These are phyloP conservation scores for Neopestalotiopsis clavispora DNA, from an alignment of 2,329 filamentous ascomycete genomes.

Conservation along the genomic window DNA sequence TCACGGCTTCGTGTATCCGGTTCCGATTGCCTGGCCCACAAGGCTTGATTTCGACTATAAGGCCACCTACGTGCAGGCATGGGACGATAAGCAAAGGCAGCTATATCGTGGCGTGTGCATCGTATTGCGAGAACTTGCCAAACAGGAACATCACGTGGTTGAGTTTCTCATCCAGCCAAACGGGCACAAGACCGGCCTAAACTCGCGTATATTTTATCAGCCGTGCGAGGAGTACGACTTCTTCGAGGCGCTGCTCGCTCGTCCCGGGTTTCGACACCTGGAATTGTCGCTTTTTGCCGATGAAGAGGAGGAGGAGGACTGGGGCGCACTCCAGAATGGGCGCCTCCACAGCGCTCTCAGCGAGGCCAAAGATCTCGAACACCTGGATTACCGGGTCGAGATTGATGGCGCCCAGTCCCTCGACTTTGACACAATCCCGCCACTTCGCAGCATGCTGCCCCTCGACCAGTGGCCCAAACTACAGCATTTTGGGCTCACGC, in stretches of 20 bases:
- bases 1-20: neutral
- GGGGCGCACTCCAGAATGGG: neutral
- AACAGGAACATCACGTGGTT: neutral
- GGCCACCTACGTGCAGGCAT: neutral
- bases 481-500: neutral
- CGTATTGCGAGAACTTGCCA: neutral
- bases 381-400: too few relatives aligned
- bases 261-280: neutral
- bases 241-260: neutral
- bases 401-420: too few relatives aligned
- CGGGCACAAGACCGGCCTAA: neutral
- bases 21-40: conserved; percentile 7
- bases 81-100: neutral
- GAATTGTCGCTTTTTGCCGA: neutral
- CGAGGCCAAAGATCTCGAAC: neutral
- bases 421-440: too few relatives aligned
- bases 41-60: too few relatives aligned
- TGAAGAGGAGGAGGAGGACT: neutral
- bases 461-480: neutral
- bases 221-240: neutral
- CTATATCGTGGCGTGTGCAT: neutral
- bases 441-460: neutral
- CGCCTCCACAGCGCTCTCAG: neutral
- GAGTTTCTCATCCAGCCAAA: neutral
- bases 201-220: neutral